Conservation (phyloP, 805 yeast genomes). For the Metschnikowia borealis region DNA sequence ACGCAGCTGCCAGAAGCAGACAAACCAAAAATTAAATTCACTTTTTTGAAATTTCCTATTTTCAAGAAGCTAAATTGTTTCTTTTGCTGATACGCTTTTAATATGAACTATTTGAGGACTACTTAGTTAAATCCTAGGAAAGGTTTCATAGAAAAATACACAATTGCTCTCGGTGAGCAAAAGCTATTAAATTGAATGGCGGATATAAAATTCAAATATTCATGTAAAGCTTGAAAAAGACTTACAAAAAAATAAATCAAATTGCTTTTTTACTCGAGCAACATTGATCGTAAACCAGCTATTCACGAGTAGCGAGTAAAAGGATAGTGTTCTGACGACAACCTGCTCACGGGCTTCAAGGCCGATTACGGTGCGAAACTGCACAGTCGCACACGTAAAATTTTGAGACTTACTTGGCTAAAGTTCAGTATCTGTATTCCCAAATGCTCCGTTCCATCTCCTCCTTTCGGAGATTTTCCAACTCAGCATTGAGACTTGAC, state of each 20-base stretch:
- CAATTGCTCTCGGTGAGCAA: background rate
- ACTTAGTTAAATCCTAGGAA: no score
- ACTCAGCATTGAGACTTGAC: conserved; percentile 17
- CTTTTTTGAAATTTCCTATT: background rate
- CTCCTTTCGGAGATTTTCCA: conserved; percentile 12
- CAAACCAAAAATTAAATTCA: background rate
- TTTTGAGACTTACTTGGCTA: background rate
- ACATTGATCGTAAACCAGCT: background rate
- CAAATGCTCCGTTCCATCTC: conserved; percentile 13
- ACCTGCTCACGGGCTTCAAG: background rate
- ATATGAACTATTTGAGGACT: no score
- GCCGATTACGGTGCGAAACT: conserved; percentile 5
- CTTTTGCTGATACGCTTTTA: no score
- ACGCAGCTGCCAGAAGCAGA: background rate
- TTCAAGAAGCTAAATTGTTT: no score
- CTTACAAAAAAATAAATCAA: background rate
- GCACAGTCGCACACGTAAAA: conserved; percentile 3
- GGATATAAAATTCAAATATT: background rate
- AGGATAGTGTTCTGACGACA: background rate
- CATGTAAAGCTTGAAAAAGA: background rate
- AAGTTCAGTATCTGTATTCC: background rate
- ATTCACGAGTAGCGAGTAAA: background rate
- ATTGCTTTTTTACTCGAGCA: background rate
- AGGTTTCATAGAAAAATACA: background rate
- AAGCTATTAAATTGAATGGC: background rate